Percentiles rank a stretch among this genome's conserved stretches.
Evolutionary conservation across 2,329 filamentous ascomycete species (phyloP).

Genomic region (Fusarium armeniacum): DNA sequence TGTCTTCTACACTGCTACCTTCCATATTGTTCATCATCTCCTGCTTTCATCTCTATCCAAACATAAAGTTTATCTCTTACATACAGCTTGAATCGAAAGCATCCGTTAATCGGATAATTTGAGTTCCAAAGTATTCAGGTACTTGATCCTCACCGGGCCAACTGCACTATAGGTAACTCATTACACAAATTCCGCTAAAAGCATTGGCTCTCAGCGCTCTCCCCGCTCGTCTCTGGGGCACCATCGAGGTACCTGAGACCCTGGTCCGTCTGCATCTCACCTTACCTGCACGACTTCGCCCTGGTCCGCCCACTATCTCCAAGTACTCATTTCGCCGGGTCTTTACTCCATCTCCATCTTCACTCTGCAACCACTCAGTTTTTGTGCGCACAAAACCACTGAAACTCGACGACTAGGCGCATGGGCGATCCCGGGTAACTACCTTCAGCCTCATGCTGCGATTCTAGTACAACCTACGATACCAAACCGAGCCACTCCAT

Average conservation of each 20-base stretch:
- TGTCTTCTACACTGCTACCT: background rate
- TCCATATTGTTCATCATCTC: background rate
- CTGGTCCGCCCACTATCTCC: conserved; percentile 44
- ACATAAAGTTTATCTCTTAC: background rate
- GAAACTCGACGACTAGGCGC: conserved; percentile 43
- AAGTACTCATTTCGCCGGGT: conserved; percentile 48
- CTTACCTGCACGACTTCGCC: conserved; percentile 41
- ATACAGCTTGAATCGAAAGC: conserved; percentile 22
- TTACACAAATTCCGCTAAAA: conserved; percentile 37
- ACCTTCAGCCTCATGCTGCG: conserved; percentile 39
- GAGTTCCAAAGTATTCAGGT: background rate
- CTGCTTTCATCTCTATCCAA: conserved; percentile 11
- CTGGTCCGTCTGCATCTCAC: conserved; percentile 34
- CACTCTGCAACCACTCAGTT: conserved; percentile 49
- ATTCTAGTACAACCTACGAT: conserved; percentile 18
- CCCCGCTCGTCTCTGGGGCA: conserved; percentile 36
- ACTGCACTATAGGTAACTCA: conserved; percentile 28
- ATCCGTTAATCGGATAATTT: background rate
- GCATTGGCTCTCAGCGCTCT: conserved; percentile 38
- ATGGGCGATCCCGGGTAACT: conserved; percentile 41
- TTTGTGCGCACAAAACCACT: conserved; percentile 46
- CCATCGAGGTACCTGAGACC: conserved; percentile 41
- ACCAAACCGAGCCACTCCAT: background rate
- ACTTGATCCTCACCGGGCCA: conserved; percentile 28
- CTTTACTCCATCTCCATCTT: conserved; percentile 47